A percentile compares a stretch with the other conserved stretches of the same genome.
Conservation (phyloP, 2,329 filamentous ascomycete genomes). For the Sporothrix phasma region DNA sequence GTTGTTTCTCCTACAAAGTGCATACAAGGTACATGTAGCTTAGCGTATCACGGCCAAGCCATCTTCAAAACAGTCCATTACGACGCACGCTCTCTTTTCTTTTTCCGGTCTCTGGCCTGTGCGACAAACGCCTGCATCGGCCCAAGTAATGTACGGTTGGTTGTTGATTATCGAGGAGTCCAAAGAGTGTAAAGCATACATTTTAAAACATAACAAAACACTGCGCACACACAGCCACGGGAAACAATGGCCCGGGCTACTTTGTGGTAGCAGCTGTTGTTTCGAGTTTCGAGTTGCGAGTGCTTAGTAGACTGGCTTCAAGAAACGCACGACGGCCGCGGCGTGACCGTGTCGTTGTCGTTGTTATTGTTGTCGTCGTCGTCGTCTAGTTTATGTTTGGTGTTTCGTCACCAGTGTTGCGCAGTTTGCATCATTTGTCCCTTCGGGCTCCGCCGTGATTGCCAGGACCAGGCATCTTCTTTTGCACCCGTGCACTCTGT, state of each 20-base stretch:
- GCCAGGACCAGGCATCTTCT: background rate
- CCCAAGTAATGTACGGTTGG: background rate
- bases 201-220: background rate
- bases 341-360: background rate
- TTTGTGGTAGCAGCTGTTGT: background rate
- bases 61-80: background rate
- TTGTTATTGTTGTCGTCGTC: background rate
- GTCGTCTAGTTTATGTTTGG: background rate
- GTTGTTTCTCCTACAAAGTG: too few relatives aligned
- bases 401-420: background rate
- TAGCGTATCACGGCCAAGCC: background rate
- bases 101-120: background rate
- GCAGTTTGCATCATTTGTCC: background rate
- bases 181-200: background rate
- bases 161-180: background rate
- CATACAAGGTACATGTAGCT: background rate
- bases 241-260: background rate
- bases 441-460: constrained; percentile 7
- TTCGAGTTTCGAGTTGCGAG: background rate
- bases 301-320: background rate
- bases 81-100: background rate
- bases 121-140: background rate
- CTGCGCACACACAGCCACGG: too few relatives aligned
- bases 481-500: background rate
- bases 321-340: too few relatives aligned